Evolutionary conservation across 345 rosid species (phyloP).

Genomic region (Conringia planisiliqua): DNA sequence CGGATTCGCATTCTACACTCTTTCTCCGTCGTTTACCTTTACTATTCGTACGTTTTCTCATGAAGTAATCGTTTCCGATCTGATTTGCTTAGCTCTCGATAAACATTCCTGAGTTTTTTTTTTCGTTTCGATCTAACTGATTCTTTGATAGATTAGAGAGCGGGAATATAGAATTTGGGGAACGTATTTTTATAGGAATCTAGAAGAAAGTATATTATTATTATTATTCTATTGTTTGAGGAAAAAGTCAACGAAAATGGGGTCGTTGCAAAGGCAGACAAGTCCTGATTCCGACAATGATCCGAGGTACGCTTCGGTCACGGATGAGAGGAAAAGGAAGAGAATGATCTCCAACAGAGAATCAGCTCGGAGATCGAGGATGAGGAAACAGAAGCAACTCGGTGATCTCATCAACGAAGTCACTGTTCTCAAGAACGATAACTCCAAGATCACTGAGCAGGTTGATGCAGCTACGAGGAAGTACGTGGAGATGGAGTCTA

Average conservation of each 20-base stretch:
- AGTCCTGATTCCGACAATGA: conserved; percentile 74
- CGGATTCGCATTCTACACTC: conserved; percentile 81
- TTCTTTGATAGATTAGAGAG: conserved; percentile 18
- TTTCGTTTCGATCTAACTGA: neutral
- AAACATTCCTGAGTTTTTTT: neutral
- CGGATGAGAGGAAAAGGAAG: conserved; percentile 83
- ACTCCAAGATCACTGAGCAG: conserved; percentile 29
- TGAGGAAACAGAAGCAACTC: conserved; percentile 73
- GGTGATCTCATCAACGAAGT: conserved; percentile 57
- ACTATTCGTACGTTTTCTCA: conserved; percentile 90
- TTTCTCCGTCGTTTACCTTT: conserved; percentile 86
- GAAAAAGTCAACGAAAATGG: conserved; percentile 31
- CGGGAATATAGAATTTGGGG: neutral
- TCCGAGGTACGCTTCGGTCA: conserved; percentile 37
- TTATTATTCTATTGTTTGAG: neutral
- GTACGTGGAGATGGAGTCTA: conserved; percentile 50
- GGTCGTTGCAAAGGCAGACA: conserved; percentile 37
- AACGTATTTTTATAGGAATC: neutral
- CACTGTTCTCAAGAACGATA: conserved; percentile 49
- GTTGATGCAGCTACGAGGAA: conserved; percentile 35
- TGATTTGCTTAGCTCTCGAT: neutral
- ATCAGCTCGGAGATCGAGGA: conserved; percentile 78
- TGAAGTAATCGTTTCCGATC: conserved; percentile 31
- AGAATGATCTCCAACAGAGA: conserved; percentile 86
- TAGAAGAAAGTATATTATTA: neutral